A percentile compares a stretch with the other conserved stretches of the same genome.
Conservation (phyloP, 768 basidiomycete species). For the Amanita jacksonii region DNA sequence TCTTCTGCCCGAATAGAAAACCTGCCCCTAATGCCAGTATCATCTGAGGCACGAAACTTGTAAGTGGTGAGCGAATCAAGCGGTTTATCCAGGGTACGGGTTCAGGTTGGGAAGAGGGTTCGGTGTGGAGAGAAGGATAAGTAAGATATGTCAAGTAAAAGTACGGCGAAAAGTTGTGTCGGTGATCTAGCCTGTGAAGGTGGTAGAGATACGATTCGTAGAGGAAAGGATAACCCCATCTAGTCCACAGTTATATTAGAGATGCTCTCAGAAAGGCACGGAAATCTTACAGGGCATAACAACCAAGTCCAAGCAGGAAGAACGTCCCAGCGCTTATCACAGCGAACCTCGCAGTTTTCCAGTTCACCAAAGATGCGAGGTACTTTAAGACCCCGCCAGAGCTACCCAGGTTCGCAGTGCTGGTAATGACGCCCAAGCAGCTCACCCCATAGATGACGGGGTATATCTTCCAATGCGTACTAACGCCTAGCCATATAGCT, state of each 20-base stretch:
- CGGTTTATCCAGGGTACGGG: constrained; percentile 26
- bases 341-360: constrained; percentile 51
- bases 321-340: constrained; percentile 66
- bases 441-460: constrained; percentile 86
- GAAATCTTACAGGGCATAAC: constrained; percentile 48
- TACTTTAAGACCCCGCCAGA: constrained; percentile 12
- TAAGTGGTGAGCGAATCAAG: constrained; percentile 60
- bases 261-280: constrained; percentile 4
- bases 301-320: constrained; percentile 42
- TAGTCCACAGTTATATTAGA: constrained; percentile 20
- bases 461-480: constrained; percentile 96
- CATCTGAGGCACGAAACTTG: constrained; percentile 82
- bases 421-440: constrained; percentile 48
- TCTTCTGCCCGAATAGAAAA: constrained; percentile 52
- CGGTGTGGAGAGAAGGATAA: constrained; percentile 36
- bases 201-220: constrained; percentile 93
- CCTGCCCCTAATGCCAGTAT: constrained; percentile 61
- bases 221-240: constrained; percentile 93
- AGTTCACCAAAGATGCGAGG: constrained; percentile 34
- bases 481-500: constrained; percentile 68
- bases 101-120: constrained; percentile 11
- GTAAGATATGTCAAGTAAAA: constrained; percentile 93
- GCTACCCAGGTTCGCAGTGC: constrained; percentile 14
- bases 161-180: constrained; percentile 97
- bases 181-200: constrained; percentile 82